Percentiles rank a stretch among this genome's conserved stretches.
Evolutionary conservation across 2,329 filamentous ascomycete species (phyloP).

Genomic region (Aspergillus sp.): DNA sequence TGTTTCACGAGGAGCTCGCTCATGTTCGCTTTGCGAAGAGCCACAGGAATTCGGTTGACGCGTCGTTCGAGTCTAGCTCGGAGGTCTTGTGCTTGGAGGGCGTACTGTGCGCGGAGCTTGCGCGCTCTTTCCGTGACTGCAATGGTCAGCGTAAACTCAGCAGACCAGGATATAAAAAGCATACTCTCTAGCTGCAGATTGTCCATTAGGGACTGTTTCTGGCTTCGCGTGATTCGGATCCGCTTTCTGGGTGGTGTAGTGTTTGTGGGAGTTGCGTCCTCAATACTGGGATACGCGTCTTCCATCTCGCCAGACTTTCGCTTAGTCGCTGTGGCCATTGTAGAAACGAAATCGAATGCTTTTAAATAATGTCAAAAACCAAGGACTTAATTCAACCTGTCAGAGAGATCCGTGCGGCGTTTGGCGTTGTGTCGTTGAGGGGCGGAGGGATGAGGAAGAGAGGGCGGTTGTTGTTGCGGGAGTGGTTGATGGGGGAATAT

Average conservation of each 20-base stretch:
- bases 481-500: constrained; percentile 26
- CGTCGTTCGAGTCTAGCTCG: constrained; percentile 86
- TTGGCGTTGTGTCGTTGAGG: constrained; percentile 3
- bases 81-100: constrained; percentile 81
- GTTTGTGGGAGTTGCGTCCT: constrained; percentile 44
- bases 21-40: constrained; percentile 77
- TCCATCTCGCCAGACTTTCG: constrained; percentile 40
- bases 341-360: not conserved
- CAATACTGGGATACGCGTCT: constrained; percentile 48
- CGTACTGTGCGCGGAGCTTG: constrained; percentile 84
- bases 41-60: constrained; percentile 84
- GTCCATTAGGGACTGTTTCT: constrained; percentile 85
- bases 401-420: not conserved
- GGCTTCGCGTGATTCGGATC: constrained; percentile 63
- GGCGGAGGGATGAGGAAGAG: constrained; percentile 10
- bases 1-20: constrained; percentile 69
- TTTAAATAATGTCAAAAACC: not conserved
- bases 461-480: constrained; percentile 16
- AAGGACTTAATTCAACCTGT: not conserved
- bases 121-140: constrained; percentile 83
- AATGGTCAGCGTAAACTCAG: constrained; percentile 17
- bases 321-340: constrained; percentile 42
- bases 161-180: constrained; percentile 27
- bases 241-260: constrained; percentile 63
- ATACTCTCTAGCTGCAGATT: constrained; percentile 86